A percentile compares a stretch with the other conserved stretches of the same genome.
These are phyloP conservation scores for Lachnellula subtilissima DNA, from an alignment of 2,329 filamentous ascomycete genomes.

Conservation along the genomic window DNA sequence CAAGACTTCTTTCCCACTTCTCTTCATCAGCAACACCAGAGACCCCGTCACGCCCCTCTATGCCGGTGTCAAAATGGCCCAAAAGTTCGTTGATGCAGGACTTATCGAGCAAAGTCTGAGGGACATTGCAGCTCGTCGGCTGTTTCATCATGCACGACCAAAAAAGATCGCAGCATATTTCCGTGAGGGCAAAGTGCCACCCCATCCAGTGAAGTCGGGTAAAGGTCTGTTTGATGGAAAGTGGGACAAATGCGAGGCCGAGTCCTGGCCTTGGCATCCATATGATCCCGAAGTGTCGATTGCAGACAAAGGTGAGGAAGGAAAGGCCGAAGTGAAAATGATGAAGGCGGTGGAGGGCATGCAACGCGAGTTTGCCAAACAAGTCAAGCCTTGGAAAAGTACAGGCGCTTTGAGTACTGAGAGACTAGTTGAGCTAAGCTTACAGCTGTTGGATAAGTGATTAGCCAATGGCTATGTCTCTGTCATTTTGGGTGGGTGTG, in stretches of 20 bases:
- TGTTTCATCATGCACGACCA: slow-evolving; percentile 23
- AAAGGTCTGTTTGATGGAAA: slow-evolving; percentile 17
- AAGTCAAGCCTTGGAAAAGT: background rate
- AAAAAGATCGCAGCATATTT: slow-evolving; percentile 24
- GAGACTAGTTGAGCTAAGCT: background rate
- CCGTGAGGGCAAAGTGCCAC: slow-evolving; percentile 22
- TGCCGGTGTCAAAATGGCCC: slow-evolving; percentile 28
- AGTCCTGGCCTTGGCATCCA: slow-evolving; percentile 27
- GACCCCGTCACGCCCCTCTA: slow-evolving; percentile 36
- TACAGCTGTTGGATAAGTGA: too few relatives aligned
- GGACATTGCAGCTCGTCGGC: slow-evolving; percentile 26
- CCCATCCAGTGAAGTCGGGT: slow-evolving; percentile 10
- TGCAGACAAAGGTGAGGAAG: slow-evolving; percentile 4
- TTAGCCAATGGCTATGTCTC: too few relatives aligned
- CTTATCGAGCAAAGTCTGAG: slow-evolving; percentile 27
- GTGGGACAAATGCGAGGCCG: slow-evolving; percentile 25
- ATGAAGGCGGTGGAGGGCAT: slow-evolving; percentile 12
- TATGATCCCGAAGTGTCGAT: background rate
- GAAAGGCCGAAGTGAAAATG: slow-evolving; percentile 3
- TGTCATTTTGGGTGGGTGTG: background rate
- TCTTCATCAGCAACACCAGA: slow-evolving; percentile 37
- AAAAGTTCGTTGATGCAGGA: slow-evolving; percentile 25
- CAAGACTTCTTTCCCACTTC: slow-evolving; percentile 35
- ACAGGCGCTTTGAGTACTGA: background rate
- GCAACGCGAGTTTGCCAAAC: slow-evolving; percentile 8